phyloP scores from a whole-genome alignment of 2,329 filamentous ascomycete genomes.

The Davidsoniella eucalypti region DNA sequence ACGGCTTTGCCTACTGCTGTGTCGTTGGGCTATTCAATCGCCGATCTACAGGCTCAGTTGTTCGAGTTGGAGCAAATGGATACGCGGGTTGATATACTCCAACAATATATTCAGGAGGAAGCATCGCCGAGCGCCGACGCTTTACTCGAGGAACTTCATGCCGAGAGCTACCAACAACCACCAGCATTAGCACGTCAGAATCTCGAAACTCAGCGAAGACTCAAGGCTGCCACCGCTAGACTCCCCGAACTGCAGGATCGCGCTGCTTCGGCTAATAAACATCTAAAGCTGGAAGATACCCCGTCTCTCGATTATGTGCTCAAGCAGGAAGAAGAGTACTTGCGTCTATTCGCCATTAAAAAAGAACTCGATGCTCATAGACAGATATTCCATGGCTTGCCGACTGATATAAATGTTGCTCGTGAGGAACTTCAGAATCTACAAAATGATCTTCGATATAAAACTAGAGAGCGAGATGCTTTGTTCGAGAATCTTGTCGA shows the following conservation, averaged over 20 bases:
- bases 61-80: conserved; percentile 39
- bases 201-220: conserved; percentile 53
- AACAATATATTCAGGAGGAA: conserved; percentile 37
- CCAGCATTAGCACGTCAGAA: conserved; percentile 50
- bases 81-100: conserved; percentile 38
- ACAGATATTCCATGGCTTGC: conserved; percentile 51
- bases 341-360: conserved; percentile 39
- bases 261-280: neutral
- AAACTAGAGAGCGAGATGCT: conserved; percentile 49
- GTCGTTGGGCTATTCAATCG: conserved; percentile 33
- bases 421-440: conserved; percentile 52
- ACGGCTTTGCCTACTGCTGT: conserved; percentile 31
- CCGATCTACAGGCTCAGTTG: conserved; percentile 37
- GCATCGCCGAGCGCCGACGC: conserved; percentile 21
- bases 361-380: conserved; percentile 46
- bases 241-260: conserved; percentile 42
- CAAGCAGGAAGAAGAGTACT: conserved; percentile 4
- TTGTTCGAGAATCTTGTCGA: conserved; percentile 61
- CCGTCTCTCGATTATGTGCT: conserved; percentile 5
- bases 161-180: conserved; percentile 33
- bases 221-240: conserved; percentile 49
- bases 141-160: conserved; percentile 27
- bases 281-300: neutral
- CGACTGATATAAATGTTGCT: conserved; percentile 53
- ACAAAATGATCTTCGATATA: conserved; percentile 42